Base-by-base conservation (phyloP, 164 flowering plant genomes). In the Chimonanthus praecox region DNA sequence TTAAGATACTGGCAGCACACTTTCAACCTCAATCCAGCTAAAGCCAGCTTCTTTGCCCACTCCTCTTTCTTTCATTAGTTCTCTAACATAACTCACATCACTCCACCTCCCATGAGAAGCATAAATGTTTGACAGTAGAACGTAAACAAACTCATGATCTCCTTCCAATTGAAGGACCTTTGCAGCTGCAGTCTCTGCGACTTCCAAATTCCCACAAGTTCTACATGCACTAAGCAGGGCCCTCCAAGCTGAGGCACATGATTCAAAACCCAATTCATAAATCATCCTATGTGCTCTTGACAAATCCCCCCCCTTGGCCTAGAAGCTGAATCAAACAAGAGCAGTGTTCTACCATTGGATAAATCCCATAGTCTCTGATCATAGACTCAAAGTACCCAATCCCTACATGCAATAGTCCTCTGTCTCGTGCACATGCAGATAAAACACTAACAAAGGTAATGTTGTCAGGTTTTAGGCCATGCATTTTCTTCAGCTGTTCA, bases 211-310 rank as follows among this genome's bases (percentile, higher is more conserved):
- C 74, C 81, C 81, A 71, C 81, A 77, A 69, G 47, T 61, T 47
- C 82, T 83, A 79, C 88, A 89, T 11, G 88, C 94, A 72, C 87
- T 83, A 68, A 89, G 85, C 80, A 90, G 71, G 18, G 88, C 82
- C 78, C 75, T 88, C 92, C 95, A 90, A 60, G 84, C 89, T 66
- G 70, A 64, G 13, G 78, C 88, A 77, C 81, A 78, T 0, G 82
- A 78, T n/a, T 74, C 85, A 72, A 84, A 86, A 47, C 90, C 88
- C 20, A 88, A 54, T 49, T 84, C 85, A 70, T 69, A 4, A 76
- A 90, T 87, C 88, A 89, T 79, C 74, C 74, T 74, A 77, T 67
- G 20, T 51, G 88, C 92, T 64, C 72, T 79, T 75, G 75, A 21
- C 7, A 87, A 73, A 69, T 87, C 90, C 68, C 91, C 91, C 88